These are phyloP conservation scores for Arxiozyma bovina DNA, from an alignment of 1,139 yeast species.

Conservation along the genomic window DNA sequence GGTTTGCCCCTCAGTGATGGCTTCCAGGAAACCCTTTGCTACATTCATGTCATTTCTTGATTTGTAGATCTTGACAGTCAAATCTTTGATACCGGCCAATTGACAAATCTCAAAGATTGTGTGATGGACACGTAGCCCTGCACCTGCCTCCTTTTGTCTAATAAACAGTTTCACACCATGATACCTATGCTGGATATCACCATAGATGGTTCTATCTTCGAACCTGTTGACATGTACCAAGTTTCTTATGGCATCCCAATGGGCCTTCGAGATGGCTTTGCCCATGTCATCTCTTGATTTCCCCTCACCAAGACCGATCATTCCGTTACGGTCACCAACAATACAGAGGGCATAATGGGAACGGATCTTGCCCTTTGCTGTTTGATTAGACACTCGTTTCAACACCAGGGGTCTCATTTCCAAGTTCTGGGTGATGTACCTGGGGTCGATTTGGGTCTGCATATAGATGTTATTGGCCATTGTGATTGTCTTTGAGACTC, in stretches of 20 bases:
- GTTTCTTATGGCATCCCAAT: conserved; percentile 90
- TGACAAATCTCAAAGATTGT: conserved; percentile 86
- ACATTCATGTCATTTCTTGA: conserved; percentile 94
- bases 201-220: conserved; percentile 85
- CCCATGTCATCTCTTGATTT: conserved; percentile 73
- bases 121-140: conserved; percentile 88
- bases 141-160: conserved; percentile 87
- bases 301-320: conserved; percentile 94
- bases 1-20: conserved; percentile 64
- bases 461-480: conserved; percentile 54
- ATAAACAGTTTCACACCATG: conserved; percentile 80
- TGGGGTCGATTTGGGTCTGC: conserved; percentile 65
- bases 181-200: conserved; percentile 71
- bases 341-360: conserved; percentile 80
- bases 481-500: conserved; percentile 21
- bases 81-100: conserved; percentile 89
- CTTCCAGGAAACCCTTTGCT: conserved; percentile 83
- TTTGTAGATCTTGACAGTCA: conserved; percentile 83
- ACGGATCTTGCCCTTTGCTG: conserved; percentile 86
- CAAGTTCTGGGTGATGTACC: conserved; percentile 51
- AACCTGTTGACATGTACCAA: conserved; percentile 74
- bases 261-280: conserved; percentile 75
- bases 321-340: conserved; percentile 89
- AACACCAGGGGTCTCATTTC: conserved; percentile 58
- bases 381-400: conserved; percentile 85